A percentile compares a stretch with the other conserved stretches of the same genome.
phyloP scores from a whole-genome alignment of 148 eudicot species.

The Beta vulgaris region DNA sequence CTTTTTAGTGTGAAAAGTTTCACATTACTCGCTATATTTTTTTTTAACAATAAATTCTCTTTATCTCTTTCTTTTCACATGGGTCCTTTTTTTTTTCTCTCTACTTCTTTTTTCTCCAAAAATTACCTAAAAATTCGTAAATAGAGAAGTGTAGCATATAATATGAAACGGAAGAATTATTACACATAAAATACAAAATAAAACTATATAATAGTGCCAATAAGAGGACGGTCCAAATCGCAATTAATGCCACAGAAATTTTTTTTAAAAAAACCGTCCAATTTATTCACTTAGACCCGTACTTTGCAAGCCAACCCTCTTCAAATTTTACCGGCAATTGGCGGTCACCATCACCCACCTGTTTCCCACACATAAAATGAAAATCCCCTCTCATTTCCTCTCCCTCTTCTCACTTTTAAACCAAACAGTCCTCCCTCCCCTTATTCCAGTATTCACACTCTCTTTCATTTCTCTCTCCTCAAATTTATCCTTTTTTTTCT shows the following conservation, averaged over 20 bases:
- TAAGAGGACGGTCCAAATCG: slow-evolving; percentile 23
- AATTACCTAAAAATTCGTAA: too few species aligned
- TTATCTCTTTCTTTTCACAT: too few species aligned
- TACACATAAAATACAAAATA: not conserved
- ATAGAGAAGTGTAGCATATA: too few species aligned
- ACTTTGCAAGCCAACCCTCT: slow-evolving; percentile 19
- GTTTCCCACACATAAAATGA: slow-evolving; percentile 41
- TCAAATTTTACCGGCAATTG: slow-evolving; percentile 37
- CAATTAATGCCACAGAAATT: slow-evolving; percentile 15
- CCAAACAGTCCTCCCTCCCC: slow-evolving; percentile 20
- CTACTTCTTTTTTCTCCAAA: too few species aligned
- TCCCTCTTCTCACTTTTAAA: slow-evolving; percentile 9
- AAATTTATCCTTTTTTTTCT: not conserved
- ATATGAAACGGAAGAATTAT: too few species aligned
- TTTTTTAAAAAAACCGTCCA: slow-evolving; percentile 21
- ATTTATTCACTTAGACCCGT: slow-evolving; percentile 16
- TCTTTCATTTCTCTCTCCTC: slow-evolving; percentile 12
- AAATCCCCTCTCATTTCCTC: not conserved
- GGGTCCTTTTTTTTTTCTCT: too few species aligned
- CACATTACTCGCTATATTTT: too few species aligned
- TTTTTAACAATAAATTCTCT: too few species aligned
- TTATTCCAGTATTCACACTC: slow-evolving; percentile 19
- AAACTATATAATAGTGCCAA: slow-evolving; percentile 19
- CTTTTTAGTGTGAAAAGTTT: too few species aligned
- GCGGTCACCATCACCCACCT: slow-evolving; percentile 49